A percentile compares a stretch with the other conserved stretches of the same genome.
These are phyloP conservation scores for Petrea volubilis DNA, from an alignment of 257 asterid genomes.

Conservation along the genomic window DNA sequence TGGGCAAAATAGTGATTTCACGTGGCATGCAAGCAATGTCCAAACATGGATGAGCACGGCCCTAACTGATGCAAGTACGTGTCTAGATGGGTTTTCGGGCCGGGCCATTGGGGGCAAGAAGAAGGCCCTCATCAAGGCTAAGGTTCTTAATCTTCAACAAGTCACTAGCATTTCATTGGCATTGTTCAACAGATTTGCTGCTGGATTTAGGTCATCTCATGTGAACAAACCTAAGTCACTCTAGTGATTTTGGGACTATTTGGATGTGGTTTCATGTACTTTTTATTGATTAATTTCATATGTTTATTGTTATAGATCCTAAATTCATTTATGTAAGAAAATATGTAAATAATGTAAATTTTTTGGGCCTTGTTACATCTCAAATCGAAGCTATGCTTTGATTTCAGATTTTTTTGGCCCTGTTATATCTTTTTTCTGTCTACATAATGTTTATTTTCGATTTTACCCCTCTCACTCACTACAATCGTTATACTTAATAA, in stretches of 20 bases:
- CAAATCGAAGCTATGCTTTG: too few relatives aligned
- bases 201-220: constrained; percentile 34
- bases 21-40: constrained; percentile 59
- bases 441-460: too few relatives aligned
- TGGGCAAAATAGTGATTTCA: constrained; percentile 30
- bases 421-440: too few relatives aligned
- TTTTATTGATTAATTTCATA: constrained; percentile 14
- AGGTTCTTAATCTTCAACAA: constrained; percentile 58
- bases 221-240: constrained; percentile 16
- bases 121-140: constrained; percentile 51
- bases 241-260: background rate
- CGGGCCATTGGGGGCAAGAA: constrained; percentile 50
- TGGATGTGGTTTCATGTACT: constrained; percentile 3
- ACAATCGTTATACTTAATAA: too few relatives aligned
- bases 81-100: constrained; percentile 65
- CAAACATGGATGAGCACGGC: constrained; percentile 90
- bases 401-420: too few relatives aligned
- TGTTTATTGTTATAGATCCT: constrained; percentile 16
- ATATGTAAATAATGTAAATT: constrained; percentile 29
- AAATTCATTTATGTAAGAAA: constrained; percentile 10
- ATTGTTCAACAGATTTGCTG: constrained; percentile 67
- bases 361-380: constrained; percentile 19
- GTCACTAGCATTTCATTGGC: constrained; percentile 74
- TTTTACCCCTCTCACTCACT: too few relatives aligned
- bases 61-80: constrained; percentile 57